Evolutionary conservation across 164 flowering plant species (phyloP).

Genomic region (Annona cherimola): DNA sequence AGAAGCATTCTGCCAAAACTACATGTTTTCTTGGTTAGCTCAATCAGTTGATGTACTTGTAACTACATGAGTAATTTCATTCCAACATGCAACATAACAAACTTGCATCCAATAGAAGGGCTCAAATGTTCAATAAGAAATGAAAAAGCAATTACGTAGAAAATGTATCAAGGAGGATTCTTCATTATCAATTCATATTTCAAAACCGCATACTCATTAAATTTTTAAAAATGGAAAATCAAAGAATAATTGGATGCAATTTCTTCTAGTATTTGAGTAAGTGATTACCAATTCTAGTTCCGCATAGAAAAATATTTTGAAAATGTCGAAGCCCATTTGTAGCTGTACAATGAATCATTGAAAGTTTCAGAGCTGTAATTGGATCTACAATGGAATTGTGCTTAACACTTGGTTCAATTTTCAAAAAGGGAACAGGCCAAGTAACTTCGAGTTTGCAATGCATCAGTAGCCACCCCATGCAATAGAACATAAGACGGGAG

Average conservation of each 20-base stretch:
- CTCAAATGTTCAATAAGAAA: too few relatives aligned
- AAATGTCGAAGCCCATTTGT: background rate
- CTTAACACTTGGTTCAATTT: background rate
- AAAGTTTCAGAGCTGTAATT: background rate
- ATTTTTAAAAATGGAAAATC: background rate
- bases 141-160: too few relatives aligned
- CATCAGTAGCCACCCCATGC: background rate
- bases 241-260: background rate
- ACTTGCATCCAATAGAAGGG: too few relatives aligned
- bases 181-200: too few relatives aligned
- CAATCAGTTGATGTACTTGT: too few relatives aligned
- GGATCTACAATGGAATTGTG: background rate
- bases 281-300: background rate
- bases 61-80: too few relatives aligned
- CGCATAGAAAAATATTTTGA: background rate
- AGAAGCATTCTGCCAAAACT: too few relatives aligned
- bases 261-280: background rate
- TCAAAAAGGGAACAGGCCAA: background rate
- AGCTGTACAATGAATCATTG: background rate
- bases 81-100: too few relatives aligned
- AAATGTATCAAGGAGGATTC: too few relatives aligned
- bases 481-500: too few relatives aligned
- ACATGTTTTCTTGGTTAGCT: too few relatives aligned
- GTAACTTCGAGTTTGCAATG: background rate
- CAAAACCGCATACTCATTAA: too few relatives aligned